A percentile compares a stretch with the other conserved stretches of the same genome.
phyloP scores from a whole-genome alignment of 768 basidiomycete species.

The Coprinopsis sp. region DNA sequence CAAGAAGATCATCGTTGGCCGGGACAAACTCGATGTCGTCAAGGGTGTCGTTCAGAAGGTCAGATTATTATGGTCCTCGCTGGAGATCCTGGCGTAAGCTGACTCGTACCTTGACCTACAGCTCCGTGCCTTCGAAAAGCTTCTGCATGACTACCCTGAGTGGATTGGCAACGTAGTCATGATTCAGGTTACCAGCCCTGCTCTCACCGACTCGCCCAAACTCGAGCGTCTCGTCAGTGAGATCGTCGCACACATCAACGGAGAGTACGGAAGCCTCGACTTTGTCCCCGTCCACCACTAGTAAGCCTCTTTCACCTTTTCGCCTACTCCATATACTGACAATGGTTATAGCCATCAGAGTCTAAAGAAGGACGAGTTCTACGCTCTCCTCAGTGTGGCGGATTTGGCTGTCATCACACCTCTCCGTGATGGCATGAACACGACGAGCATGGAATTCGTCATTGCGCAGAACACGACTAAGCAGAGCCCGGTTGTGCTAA shows the following conservation, averaged over 20 bases:
- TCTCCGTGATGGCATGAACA: conserved; percentile 98
- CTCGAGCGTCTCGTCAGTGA: conserved; percentile 92
- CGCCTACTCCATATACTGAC: background rate
- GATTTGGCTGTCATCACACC: conserved; percentile 95
- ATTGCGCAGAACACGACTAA: conserved; percentile 87
- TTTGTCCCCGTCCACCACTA: conserved; percentile 98
- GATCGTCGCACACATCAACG: conserved; percentile 92
- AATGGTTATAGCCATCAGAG: conserved; percentile 76
- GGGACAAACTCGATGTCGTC: conserved; percentile 98
- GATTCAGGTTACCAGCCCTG: conserved; percentile 92
- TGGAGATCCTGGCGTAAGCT: too few relatives aligned
- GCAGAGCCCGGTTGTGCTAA: conserved; percentile 82
- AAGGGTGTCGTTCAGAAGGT: conserved; percentile 97
- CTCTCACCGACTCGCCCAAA: conserved; percentile 87
- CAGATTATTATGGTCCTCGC: conserved; percentile 4
- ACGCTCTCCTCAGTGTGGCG: conserved; percentile 88
- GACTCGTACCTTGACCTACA: conserved; percentile 27
- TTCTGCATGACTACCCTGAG: conserved; percentile 88
- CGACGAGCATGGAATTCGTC: conserved; percentile 96
- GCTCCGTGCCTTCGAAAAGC: conserved; percentile 94
- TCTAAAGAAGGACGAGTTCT: conserved; percentile 97
- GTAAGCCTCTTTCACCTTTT: conserved; percentile 41
- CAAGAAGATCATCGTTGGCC: conserved; percentile 97
- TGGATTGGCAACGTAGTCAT: conserved; percentile 90
- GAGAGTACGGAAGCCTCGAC: conserved; percentile 89